These are phyloP conservation scores for Clavispora phyllophila DNA, from an alignment of 805 yeast species.

Conservation along the genomic window DNA sequence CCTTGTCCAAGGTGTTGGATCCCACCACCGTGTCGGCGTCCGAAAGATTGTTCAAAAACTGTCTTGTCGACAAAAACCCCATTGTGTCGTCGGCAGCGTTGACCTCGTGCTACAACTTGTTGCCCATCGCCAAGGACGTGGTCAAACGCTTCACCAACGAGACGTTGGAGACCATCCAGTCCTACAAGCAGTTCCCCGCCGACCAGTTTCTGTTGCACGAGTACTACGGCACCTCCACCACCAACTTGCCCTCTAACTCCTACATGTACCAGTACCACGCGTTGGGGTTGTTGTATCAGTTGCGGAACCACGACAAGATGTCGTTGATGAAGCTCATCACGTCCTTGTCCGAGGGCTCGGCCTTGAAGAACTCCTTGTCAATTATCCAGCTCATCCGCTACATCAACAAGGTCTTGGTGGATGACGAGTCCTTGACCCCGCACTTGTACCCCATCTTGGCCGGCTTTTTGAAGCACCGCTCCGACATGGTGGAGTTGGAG, in stretches of 20 bases:
- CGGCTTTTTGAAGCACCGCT: conserved; percentile 70
- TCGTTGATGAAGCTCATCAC: conserved; percentile 87
- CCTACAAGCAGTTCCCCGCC: conserved; percentile 50
- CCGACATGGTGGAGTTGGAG: conserved; percentile 88
- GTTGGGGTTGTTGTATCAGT: conserved; percentile 78
- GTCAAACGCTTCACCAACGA: conserved; percentile 93
- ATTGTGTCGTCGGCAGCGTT: conserved; percentile 90
- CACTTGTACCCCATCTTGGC: conserved; percentile 61
- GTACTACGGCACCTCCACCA: conserved; percentile 48
- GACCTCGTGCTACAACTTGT: conserved; percentile 81
- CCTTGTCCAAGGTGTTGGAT: conserved; percentile 85
- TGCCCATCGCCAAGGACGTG: conserved; percentile 86
- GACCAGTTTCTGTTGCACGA: conserved; percentile 50
- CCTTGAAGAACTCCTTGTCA: conserved; percentile 77
- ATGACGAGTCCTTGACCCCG: conserved; percentile 60
- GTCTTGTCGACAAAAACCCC: conserved; percentile 88
- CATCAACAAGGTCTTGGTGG: conserved; percentile 65
- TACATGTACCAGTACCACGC: conserved; percentile 94
- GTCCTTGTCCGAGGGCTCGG: conserved; percentile 56
- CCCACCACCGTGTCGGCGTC: conserved; percentile 87
- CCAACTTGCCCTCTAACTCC: conserved; percentile 59
- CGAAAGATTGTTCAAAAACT: conserved; percentile 87
- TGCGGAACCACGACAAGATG: conserved; percentile 89
- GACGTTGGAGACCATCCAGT: conserved; percentile 81
- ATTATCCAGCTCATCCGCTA: conserved; percentile 80